Evolutionary conservation across 2,329 filamentous ascomycete genomes (phyloP).

Genomic region (Cladophialophora exuberans): DNA sequence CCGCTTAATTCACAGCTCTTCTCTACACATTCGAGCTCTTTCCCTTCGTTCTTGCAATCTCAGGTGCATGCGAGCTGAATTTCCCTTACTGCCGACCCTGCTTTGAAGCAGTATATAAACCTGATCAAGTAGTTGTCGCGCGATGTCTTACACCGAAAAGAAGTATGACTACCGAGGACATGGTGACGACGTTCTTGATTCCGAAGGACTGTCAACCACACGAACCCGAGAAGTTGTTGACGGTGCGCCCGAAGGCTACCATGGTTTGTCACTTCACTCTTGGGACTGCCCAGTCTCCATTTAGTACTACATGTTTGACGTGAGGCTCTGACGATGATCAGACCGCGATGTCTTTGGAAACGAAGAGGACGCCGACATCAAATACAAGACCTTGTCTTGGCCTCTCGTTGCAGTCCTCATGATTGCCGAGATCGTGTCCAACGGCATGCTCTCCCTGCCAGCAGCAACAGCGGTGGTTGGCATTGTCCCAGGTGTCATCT

Average conservation of each 20-base stretch:
- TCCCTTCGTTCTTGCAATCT: background rate
- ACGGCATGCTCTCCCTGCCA: constrained; percentile 59
- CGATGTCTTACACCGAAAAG: constrained; percentile 19
- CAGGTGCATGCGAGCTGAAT: background rate
- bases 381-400: constrained; percentile 60
- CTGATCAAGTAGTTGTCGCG: background rate
- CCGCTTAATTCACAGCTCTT: background rate
- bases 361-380: constrained; percentile 47
- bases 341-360: constrained; percentile 48
- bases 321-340: background rate
- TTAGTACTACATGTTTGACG: background rate
- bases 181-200: constrained; percentile 11
- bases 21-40: background rate
- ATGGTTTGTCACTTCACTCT: constrained; percentile 5
- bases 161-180: constrained; percentile 14
- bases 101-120: too few species aligned
- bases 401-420: constrained; percentile 57
- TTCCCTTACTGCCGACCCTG: background rate
- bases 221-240: background rate
- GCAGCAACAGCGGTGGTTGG: constrained; percentile 57
- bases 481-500: constrained; percentile 55
- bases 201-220: constrained; percentile 9
- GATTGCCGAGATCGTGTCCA: constrained; percentile 60
- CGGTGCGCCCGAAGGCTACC: constrained; percentile 17
- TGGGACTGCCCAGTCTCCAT: background rate